Base-by-base conservation (phyloP, 2,329 filamentous ascomycete genomes). In the Colletotrichum sp. region DNA sequence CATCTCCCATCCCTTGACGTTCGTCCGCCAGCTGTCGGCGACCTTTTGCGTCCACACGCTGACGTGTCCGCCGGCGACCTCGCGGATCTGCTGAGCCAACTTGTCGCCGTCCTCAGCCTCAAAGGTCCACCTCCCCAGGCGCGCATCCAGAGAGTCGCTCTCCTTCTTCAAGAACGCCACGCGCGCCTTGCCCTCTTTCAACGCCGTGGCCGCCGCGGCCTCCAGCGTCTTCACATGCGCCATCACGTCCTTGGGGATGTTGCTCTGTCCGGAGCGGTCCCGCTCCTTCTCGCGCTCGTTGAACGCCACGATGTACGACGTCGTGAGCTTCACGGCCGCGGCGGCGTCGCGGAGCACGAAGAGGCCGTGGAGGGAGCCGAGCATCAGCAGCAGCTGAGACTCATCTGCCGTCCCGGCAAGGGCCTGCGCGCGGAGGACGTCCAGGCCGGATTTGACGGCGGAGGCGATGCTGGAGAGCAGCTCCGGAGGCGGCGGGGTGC, bases 221-320 rank as follows among this genome's bases (percentile, higher is more conserved):
- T 82, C 82, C 44, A 88, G 72, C 2, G 78, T 77, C 79, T 86
- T 88, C 13, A 85, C 75, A 28, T 83, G 80, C 1, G 81, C 32
- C 13, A 84, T 77, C 1, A 84, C 80, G 2, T 87, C 86, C 57
- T 86, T 87, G 3, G 84, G 82, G 12, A 87, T 78, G 13, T 80
- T 82, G 63, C 82, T 86, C 76, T 83, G 84, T 2, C 85, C 85
- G 1, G 84, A 86, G 8, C 84, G 80, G 63, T 86, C 85, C 6
- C 84, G 81, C 60, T 85, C 84, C 75, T 84, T 86, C 70, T 86
- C 83, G 7, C 82, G 82, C n/a, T 86, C 84, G 62, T 85, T 84
- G 63, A 84, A 84, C 2, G 77, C 63, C 4, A 84, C 71, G 4
- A 87, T 80, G 83, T 86, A 86, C 32, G 82, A 80, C 3, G 81